Evolutionary conservation across 495 filamentous ascomycete genomes (phyloP).

Genomic region (Annulohypoxylon nitens): DNA sequence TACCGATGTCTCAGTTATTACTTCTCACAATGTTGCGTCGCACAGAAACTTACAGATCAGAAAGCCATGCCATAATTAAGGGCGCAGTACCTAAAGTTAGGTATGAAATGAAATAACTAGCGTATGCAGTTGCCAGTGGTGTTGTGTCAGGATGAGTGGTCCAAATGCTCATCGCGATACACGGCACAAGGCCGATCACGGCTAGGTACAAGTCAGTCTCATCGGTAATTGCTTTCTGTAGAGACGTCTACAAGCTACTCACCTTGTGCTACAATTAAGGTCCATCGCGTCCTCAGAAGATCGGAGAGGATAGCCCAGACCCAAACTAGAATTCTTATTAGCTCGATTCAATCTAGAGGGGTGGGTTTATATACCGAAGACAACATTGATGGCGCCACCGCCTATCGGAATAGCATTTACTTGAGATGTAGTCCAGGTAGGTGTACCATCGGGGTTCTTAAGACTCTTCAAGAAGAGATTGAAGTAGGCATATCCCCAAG

Average conservation of each 20-base stretch:
- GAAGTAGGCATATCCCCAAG: constrained; percentile 59
- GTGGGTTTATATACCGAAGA: constrained; percentile 44
- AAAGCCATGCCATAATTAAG: constrained; percentile 57
- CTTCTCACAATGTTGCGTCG: neutral
- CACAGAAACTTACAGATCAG: constrained; percentile 49
- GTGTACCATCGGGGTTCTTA: constrained; percentile 51
- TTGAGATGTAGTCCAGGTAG: constrained; percentile 52
- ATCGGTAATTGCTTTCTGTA: neutral
- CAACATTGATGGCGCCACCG: constrained; percentile 55
- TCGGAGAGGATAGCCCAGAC: constrained; percentile 58
- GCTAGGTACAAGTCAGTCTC: constrained; percentile 32
- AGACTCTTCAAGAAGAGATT: constrained; percentile 56
- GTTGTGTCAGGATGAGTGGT: constrained; percentile 51
- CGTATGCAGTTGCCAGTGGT: constrained; percentile 52
- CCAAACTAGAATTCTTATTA: constrained; percentile 50
- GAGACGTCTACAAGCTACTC: constrained; percentile 7
- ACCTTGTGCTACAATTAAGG: constrained; percentile 55
- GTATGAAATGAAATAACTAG: constrained; percentile 58
- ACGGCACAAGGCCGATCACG: constrained; percentile 55
- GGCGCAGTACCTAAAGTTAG: constrained; percentile 56
- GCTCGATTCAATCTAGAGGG: neutral
- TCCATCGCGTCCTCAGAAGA: constrained; percentile 54
- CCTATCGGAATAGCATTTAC: constrained; percentile 57
- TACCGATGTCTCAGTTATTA: constrained; percentile 11
- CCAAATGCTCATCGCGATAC: constrained; percentile 57